phyloP scores from a whole-genome alignment of 2,329 filamentous ascomycete genomes.

The Colletotrichum filicis region DNA sequence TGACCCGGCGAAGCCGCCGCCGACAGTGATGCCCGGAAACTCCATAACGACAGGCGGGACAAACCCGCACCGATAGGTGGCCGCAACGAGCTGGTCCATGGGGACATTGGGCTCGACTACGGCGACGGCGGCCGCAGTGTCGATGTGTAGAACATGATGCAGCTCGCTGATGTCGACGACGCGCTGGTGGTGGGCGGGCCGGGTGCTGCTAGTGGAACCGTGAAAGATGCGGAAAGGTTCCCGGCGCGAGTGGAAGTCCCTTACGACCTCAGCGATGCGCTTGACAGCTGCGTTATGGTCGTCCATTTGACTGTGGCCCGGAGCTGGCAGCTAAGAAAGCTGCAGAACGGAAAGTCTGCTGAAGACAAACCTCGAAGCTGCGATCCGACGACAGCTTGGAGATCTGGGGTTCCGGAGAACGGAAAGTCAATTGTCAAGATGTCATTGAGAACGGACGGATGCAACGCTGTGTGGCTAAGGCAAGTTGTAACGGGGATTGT shows the following conservation, averaged over 20 bases:
- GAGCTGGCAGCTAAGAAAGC: not conserved
- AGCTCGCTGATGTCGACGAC: slow-evolving; percentile 76
- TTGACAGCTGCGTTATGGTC: slow-evolving; percentile 57
- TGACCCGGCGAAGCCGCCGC: slow-evolving; percentile 74
- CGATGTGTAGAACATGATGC: slow-evolving; percentile 70
- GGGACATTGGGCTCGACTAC: slow-evolving; percentile 78
- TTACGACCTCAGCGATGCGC: slow-evolving; percentile 54
- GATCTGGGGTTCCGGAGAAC: not conserved
- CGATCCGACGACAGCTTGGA: not conserved
- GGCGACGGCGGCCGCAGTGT: slow-evolving; percentile 63
- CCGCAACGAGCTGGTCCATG: slow-evolving; percentile 72
- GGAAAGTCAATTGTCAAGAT: slow-evolving; percentile 11
- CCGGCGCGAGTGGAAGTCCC: slow-evolving; percentile 53
- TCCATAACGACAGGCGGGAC: slow-evolving; percentile 77
- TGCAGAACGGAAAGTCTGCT: slow-evolving; percentile 15
- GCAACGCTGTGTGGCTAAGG: not conserved
- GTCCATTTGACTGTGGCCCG: slow-evolving; percentile 46
- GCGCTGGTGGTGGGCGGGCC: slow-evolving; percentile 63
- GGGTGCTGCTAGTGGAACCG: slow-evolving; percentile 81
- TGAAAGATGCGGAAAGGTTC: slow-evolving; percentile 80
- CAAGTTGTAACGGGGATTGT: slow-evolving; percentile 23
- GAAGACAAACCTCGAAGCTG: not conserved
- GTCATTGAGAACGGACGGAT: not conserved
- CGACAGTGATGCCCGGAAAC: slow-evolving; percentile 78
- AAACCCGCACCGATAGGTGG: slow-evolving; percentile 64